Evolutionary conservation across 2,329 filamentous ascomycete genomes (phyloP).

Genomic region (Leptographium lundbergii): DNA sequence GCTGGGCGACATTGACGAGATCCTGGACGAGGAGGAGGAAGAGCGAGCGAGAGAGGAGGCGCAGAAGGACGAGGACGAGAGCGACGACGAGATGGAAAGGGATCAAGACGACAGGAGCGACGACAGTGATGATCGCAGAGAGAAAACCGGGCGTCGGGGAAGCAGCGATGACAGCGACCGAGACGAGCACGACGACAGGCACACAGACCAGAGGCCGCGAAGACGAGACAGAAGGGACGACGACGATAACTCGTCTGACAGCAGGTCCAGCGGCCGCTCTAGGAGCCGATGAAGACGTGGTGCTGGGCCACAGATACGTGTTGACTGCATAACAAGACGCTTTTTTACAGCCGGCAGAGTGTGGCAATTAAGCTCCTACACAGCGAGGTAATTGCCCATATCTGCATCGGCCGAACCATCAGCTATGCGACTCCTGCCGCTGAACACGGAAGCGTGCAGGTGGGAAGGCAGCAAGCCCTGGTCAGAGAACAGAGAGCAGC

Average conservation of each 20-base stretch:
- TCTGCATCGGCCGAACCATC: too few species aligned
- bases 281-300: neutral
- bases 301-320: neutral
- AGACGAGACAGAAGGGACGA: neutral
- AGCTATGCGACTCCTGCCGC: too few species aligned
- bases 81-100: neutral
- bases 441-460: too few species aligned
- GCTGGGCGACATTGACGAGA: conserved; percentile 63
- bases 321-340: too few species aligned
- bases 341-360: too few species aligned
- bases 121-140: neutral
- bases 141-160: neutral
- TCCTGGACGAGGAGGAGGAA: conserved; percentile 49
- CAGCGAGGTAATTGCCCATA: too few species aligned
- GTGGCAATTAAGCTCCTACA: too few species aligned
- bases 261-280: neutral
- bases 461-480: too few species aligned
- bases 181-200: neutral
- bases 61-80: neutral
- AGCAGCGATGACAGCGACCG: neutral
- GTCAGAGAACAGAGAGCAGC: too few species aligned
- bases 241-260: neutral
- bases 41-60: conserved; percentile 17
- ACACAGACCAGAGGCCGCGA: neutral
- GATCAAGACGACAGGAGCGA: neutral